Evolutionary conservation across 2,329 filamentous ascomycete species (phyloP).

Genomic region (Blastomyces percursus): DNA sequence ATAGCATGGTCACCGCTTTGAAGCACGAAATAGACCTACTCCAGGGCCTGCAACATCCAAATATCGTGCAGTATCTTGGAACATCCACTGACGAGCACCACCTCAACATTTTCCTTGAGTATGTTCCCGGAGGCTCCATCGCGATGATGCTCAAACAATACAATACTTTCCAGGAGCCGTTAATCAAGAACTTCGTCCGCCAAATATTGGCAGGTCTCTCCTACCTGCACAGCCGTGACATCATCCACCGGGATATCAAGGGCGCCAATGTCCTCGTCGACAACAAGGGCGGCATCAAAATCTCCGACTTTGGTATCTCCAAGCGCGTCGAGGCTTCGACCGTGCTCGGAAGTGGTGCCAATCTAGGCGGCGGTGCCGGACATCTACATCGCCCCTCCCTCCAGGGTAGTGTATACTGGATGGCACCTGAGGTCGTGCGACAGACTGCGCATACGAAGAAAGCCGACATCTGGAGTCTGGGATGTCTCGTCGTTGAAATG

Average conservation of each 20-base stretch:
- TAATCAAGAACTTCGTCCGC: conserved; percentile 91
- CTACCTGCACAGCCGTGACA: conserved; percentile 87
- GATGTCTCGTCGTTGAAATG: conserved; percentile 97
- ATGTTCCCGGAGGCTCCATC: conserved; percentile 92
- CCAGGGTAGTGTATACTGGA: conserved; percentile 98
- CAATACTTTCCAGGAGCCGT: conserved; percentile 80
- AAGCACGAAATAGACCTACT: conserved; percentile 94
- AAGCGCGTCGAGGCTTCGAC: conserved; percentile 94
- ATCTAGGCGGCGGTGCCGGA: conserved; percentile 23
- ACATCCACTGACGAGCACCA: conserved; percentile 84
- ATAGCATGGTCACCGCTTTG: conserved; percentile 93
- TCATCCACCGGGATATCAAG: conserved; percentile 98
- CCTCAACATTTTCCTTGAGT: conserved; percentile 99
- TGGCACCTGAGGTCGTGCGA: conserved; percentile 97
- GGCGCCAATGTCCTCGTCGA: conserved; percentile 97
- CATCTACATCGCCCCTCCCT: conserved; percentile 57
- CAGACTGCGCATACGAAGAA: conserved; percentile 97
- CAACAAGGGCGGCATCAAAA: conserved; percentile 98
- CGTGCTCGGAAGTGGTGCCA: conserved; percentile 47
- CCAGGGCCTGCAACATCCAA: conserved; percentile 85
- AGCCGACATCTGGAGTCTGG: conserved; percentile 96
- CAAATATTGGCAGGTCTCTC: conserved; percentile 89
- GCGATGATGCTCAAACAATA: conserved; percentile 99
- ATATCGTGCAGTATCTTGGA: conserved; percentile 96
- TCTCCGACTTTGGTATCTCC: conserved; percentile 96